A percentile compares a stretch with the other conserved stretches of the same genome.
phyloP scores from a whole-genome alignment of 192 early-diverging fungal species.

The Entomortierella beljakovae region DNA sequence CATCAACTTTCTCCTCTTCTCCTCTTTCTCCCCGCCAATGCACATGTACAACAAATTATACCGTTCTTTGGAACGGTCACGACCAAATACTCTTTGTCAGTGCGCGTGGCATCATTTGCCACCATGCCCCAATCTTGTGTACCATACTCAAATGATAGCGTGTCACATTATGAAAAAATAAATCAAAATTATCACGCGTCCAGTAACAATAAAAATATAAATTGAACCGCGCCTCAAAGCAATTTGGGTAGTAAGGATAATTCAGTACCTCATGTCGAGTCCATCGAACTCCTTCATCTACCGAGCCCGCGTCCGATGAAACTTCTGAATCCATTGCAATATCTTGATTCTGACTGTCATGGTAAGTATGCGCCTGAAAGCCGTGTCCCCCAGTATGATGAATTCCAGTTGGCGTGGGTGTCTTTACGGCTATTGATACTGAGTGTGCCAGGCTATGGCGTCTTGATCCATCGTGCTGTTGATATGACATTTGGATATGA shows the following conservation, averaged over 20 bases:
- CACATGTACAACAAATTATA: not conserved
- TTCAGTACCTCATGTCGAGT: constrained; percentile 46
- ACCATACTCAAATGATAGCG: not conserved
- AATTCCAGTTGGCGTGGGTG: constrained; percentile 5
- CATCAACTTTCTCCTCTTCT: not conserved
- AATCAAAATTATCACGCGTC: constrained; percentile 2
- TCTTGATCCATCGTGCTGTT: constrained; percentile 7
- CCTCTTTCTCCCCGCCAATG: not conserved
- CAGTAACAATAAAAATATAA: not conserved
- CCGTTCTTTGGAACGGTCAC: constrained; percentile 9
- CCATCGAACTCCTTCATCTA: constrained; percentile 36
- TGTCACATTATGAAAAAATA: not conserved
- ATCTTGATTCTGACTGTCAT: constrained; percentile 1
- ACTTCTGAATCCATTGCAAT: constrained; percentile 41
- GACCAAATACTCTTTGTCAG: not conserved
- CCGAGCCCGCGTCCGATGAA: constrained; percentile 28
- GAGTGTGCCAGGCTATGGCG: constrained; percentile 4
- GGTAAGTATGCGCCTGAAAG: not conserved
- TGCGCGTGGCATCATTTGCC: constrained; percentile 3
- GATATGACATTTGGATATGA: constrained; percentile 12
- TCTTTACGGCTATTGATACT: constrained; percentile 26
- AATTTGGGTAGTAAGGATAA: not conserved
- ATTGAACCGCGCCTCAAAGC: not conserved
- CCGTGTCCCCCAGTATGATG: not conserved
- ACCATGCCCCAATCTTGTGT: not conserved